Evolutionary conservation across 176 grass and related monocot species (phyloP).

Genomic region (Cenchrus fungigraminus): DNA sequence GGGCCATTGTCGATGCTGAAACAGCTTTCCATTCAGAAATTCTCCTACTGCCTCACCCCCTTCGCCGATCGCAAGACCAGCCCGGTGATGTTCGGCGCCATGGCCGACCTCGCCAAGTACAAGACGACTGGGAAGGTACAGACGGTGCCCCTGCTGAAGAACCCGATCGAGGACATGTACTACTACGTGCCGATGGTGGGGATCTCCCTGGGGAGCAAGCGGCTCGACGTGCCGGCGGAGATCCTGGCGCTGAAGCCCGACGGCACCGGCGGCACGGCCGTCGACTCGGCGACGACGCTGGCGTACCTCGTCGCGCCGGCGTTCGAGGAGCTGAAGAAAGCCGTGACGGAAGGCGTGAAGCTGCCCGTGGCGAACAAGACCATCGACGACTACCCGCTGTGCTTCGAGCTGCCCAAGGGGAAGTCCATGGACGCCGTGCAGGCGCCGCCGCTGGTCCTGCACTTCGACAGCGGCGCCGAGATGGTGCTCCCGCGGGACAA

Average conservation of each 20-base stretch:
- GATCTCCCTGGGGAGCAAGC: slow-evolving; percentile 22
- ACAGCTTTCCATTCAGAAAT: slow-evolving; percentile 17
- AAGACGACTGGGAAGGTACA: slow-evolving; percentile 32
- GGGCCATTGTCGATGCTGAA: slow-evolving; percentile 20
- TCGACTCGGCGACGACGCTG: slow-evolving; percentile 54
- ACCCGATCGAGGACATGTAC: slow-evolving; percentile 7
- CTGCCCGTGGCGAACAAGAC: slow-evolving; percentile 21
- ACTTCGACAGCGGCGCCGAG: slow-evolving; percentile 57
- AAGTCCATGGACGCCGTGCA: not conserved
- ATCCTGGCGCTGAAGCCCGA: slow-evolving; percentile 10
- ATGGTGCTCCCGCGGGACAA: slow-evolving; percentile 54
- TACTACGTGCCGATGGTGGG: slow-evolving; percentile 47
- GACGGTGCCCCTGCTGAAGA: slow-evolving; percentile 6
- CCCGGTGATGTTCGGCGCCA: slow-evolving; percentile 38
- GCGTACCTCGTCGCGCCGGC: slow-evolving; percentile 43
- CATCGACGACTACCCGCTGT: slow-evolving; percentile 47
- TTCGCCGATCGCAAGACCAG: slow-evolving; percentile 32
- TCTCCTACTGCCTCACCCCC: slow-evolving; percentile 50
- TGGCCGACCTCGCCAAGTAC: slow-evolving; percentile 42
- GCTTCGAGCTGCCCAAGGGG: slow-evolving; percentile 47
- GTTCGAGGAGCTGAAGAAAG: slow-evolving; percentile 41
- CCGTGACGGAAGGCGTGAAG: not conserved
- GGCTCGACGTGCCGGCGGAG: slow-evolving; percentile 9
- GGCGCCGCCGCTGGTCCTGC: slow-evolving; percentile 53
- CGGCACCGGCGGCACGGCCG: slow-evolving; percentile 55